Percentiles rank a stretch among this genome's conserved stretches.
Evolutionary conservation across 441 rosid genomes (phyloP).

Genomic region (Isatis lusitanica): DNA sequence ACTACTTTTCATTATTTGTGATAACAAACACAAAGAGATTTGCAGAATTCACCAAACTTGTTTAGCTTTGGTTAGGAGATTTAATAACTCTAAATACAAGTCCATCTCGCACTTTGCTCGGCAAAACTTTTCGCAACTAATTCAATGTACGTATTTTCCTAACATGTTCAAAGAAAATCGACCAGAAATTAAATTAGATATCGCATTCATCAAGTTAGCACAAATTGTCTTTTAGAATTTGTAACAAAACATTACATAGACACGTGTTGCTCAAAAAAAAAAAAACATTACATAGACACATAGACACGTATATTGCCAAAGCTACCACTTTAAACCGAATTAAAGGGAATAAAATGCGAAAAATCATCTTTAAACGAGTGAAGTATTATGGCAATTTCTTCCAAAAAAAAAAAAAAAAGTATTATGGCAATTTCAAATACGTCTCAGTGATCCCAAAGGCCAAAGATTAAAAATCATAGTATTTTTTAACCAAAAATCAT

Average conservation of each 20-base stretch:
- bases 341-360: no score
- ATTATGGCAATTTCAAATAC: neutral
- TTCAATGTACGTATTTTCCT: neutral
- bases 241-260: neutral
- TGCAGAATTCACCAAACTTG: neutral
- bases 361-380: no score
- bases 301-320: no score
- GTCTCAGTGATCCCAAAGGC: neutral
- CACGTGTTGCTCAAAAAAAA: no score
- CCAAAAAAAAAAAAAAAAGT: no score
- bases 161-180: neutral
- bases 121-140: neutral
- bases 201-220: neutral
- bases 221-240: neutral
- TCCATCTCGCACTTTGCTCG: neutral
- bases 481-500: no score
- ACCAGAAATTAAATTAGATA: neutral
- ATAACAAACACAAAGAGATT: neutral
- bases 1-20: neutral
- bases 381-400: neutral
- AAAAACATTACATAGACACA: no score
- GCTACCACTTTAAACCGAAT: no score
- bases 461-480: neutral
- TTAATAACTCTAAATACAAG: neutral
- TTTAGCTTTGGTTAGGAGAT: neutral